These are phyloP conservation scores for Eucalyptus curtisii DNA, from an alignment of 345 rosid genomes.

Conservation along the genomic window DNA sequence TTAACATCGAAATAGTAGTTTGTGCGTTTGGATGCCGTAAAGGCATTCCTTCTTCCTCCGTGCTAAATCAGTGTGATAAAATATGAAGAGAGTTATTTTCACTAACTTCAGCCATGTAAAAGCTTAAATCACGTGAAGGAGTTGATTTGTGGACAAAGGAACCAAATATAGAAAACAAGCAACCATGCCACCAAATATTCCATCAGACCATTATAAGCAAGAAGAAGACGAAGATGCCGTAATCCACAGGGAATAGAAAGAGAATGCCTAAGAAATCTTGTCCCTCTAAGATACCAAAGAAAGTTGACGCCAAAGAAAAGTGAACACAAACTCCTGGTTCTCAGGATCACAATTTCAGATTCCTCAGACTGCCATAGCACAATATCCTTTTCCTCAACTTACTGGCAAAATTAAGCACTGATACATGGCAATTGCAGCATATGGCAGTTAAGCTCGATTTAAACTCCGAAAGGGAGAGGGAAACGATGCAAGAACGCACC, in stretches of 20 bases:
- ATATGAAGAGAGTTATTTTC: background rate
- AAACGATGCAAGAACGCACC: background rate
- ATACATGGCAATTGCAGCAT: background rate
- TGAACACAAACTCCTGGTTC: background rate
- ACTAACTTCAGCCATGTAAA: background rate
- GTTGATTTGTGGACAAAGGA: background rate
- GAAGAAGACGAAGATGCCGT: background rate
- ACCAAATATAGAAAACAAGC: background rate
- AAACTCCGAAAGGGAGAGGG: background rate
- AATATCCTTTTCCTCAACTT: background rate
- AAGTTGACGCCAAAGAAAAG: background rate
- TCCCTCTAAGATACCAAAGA: background rate
- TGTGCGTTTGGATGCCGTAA: slow-evolving; percentile 58
- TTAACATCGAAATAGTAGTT: slow-evolving; percentile 73
- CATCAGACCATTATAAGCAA: background rate
- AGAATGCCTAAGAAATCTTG: background rate
- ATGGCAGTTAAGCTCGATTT: background rate
- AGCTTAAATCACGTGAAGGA: background rate
- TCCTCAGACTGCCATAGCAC: background rate
- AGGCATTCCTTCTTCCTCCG: slow-evolving; percentile 81
- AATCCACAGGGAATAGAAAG: background rate
- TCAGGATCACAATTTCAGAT: background rate
- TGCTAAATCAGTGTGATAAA: slow-evolving; percentile 30
- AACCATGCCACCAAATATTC: background rate
- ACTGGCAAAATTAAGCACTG: background rate